Base-by-base conservation (phyloP, 352 stramenopile species). In the Phytopythium sindhum region DNA sequence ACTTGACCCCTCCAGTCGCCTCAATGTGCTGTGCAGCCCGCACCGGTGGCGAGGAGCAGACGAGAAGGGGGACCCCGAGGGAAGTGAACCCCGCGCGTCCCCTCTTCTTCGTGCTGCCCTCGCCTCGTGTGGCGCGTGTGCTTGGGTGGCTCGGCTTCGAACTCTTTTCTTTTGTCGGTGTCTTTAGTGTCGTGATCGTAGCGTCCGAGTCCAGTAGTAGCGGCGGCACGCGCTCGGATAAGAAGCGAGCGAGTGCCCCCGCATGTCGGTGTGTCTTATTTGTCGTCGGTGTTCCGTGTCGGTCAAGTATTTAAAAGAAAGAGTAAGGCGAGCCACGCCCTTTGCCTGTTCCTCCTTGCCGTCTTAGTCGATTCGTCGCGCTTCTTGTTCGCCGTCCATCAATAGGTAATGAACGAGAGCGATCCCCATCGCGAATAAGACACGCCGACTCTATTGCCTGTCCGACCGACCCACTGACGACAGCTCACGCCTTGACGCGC, bases 401-500 rank as follows among this genome's bases (percentile, higher is more conserved):
- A 54, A 35, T 9, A 48, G n/a, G 39, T 14, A 44, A 44, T 44
- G 11, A 4, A 44, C 39, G 39, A 44, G 39, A 21, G 12, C 17
- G 39, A 44, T 15, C 39, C 39, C 39, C 17, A 44, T 44, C 39
- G 39, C 33, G 14, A n/a, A 48, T 26, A 48, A 48, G 19, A 48
- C 3, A 8, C 6, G 8, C 2, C 41, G 15, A 5, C 19, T 48
- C 42, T 48, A 26, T 48, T 48, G 42, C 42, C n/a, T 21, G 19
- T 23, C 26, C 19, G 42, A 48, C 19, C 24, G 11, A 48, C 42
- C 42, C 2, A 14, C 42, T 24, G 4, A 10, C 26, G 48, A 9
- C 15, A 33, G 4, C 2, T 55, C 26, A 55, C 48, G 48, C 26
- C 48, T 37, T 48, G 23, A 91, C 74, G 5, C 69, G 68, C 59